phyloP scores from a whole-genome alignment of 257 asterid species.

The Penstemon eatonii region DNA sequence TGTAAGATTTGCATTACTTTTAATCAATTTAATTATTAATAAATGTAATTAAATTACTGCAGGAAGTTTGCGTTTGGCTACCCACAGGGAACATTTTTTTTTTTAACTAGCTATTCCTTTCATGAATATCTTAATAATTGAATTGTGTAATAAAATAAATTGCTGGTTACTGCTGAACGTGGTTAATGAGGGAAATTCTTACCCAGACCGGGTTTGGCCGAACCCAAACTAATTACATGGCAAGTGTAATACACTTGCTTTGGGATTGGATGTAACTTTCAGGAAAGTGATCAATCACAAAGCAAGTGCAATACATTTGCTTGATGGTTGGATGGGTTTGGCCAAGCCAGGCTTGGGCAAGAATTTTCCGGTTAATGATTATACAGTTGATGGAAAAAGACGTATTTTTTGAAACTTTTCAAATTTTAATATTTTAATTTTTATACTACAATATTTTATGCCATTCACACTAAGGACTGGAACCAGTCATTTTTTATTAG shows the following conservation, averaged over 20 bases:
- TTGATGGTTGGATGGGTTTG: too few species aligned
- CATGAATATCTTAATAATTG: slow-evolving; percentile 1
- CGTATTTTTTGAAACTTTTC: neutral
- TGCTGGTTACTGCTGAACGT: slow-evolving; percentile 7
- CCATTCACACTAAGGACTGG: too few species aligned
- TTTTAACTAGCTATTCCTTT: neutral
- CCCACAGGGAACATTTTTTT: neutral
- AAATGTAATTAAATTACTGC: neutral
- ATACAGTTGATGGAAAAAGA: neutral
- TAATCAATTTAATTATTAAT: neutral
- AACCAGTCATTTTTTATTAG: too few species aligned
- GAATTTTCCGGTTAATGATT: slow-evolving; percentile 22
- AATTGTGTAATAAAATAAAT: neutral
- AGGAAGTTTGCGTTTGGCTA: neutral
- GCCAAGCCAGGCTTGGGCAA: too few species aligned
- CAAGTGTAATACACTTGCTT: too few species aligned
- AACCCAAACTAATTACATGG: too few species aligned
- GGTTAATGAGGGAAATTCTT: too few species aligned
- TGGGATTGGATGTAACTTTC: too few species aligned
- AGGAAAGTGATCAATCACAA: too few species aligned
- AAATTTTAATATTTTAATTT: neutral
- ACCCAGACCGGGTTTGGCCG: too few species aligned
- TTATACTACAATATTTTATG: too few species aligned
- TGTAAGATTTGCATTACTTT: slow-evolving; percentile 28
- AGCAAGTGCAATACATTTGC: too few species aligned